These are phyloP conservation scores for Ophiosphaerella korrae DNA, from an alignment of 2,329 filamentous ascomycete species.

Conservation along the genomic window DNA sequence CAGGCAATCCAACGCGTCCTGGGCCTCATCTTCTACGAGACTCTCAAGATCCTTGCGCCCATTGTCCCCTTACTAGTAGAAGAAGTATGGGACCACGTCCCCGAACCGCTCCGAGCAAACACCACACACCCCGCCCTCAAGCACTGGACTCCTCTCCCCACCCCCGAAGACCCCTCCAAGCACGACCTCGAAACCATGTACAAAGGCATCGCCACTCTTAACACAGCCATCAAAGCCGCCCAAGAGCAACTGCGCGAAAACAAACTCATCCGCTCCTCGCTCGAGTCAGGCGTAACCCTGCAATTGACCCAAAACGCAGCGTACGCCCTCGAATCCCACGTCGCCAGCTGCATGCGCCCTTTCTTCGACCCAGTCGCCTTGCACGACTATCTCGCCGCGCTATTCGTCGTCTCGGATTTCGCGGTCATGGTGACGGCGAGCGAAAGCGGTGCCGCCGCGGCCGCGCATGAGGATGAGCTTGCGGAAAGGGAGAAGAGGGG, in stretches of 20 bases:
- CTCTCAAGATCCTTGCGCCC: constrained; percentile 79
- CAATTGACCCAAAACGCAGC: not conserved
- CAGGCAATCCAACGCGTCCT: constrained; percentile 62
- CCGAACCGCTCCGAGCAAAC: constrained; percentile 61
- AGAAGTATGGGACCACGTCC: constrained; percentile 82
- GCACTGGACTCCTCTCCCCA: constrained; percentile 28
- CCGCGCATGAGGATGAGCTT: no score
- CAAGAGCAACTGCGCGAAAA: constrained; percentile 74
- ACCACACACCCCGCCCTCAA: constrained; percentile 34
- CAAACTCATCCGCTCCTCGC: constrained; percentile 77
- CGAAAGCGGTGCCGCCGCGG: no score
- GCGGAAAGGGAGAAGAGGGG: no score
- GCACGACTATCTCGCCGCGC: not conserved
- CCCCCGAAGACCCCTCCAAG: not conserved
- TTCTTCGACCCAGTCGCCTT: not conserved
- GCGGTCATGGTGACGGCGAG: no score
- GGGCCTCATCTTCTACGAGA: constrained; percentile 68
- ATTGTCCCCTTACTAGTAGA: constrained; percentile 83
- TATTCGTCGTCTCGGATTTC: constrained; percentile 1
- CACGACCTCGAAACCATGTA: constrained; percentile 33
- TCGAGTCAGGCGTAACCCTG: constrained; percentile 72
- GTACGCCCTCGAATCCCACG: not conserved
- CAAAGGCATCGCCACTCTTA: constrained; percentile 54
- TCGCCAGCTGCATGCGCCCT: not conserved
- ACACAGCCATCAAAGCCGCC: constrained; percentile 72